These are phyloP conservation scores for Aspergillus ostianus DNA, from an alignment of 495 filamentous ascomycete genomes.

Conservation along the genomic window DNA sequence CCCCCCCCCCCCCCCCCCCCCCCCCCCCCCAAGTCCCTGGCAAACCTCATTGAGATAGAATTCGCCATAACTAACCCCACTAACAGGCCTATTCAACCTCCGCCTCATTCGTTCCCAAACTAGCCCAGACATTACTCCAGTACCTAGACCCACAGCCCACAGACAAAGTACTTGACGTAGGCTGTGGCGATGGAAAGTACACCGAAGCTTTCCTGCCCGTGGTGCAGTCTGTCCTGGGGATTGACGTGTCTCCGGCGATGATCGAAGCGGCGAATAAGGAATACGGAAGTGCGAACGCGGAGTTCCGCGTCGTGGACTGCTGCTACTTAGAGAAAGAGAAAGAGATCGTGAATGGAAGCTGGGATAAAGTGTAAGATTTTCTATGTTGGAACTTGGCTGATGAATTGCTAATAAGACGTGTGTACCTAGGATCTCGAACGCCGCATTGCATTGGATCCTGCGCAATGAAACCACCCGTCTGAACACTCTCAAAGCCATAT, in stretches of 20 bases:
- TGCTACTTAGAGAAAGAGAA: constrained; percentile 35
- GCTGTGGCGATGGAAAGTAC: constrained; percentile 72
- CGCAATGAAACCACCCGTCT: constrained; percentile 35
- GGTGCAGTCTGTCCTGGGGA: constrained; percentile 53
- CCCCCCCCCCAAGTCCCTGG: too few species aligned
- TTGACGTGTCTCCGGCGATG: constrained; percentile 67
- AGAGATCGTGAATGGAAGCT: constrained; percentile 34
- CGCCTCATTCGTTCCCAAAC: constrained; percentile 70
- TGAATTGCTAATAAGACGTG: neutral
- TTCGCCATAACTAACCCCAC: constrained; percentile 1
- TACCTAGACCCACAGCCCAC: constrained; percentile 58
- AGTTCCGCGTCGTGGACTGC: constrained; percentile 48
- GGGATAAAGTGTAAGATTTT: constrained; percentile 52
- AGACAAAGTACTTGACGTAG: constrained; percentile 69
- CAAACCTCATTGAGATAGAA: neutral
- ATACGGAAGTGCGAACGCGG: constrained; percentile 28
- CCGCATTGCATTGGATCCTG: constrained; percentile 79
- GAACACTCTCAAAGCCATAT: constrained; percentile 43
- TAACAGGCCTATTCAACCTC: constrained; percentile 59
- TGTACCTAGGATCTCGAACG: constrained; percentile 58
- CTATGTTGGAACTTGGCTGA: neutral
- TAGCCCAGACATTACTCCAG: constrained; percentile 61
- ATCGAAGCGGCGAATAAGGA: constrained; percentile 52
- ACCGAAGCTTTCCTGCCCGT: constrained; percentile 53
- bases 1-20: too few species aligned